Evolutionary conservation across 108 stramenopile species (phyloP).

Genomic region (Fragilariopsis cylindrus): DNA sequence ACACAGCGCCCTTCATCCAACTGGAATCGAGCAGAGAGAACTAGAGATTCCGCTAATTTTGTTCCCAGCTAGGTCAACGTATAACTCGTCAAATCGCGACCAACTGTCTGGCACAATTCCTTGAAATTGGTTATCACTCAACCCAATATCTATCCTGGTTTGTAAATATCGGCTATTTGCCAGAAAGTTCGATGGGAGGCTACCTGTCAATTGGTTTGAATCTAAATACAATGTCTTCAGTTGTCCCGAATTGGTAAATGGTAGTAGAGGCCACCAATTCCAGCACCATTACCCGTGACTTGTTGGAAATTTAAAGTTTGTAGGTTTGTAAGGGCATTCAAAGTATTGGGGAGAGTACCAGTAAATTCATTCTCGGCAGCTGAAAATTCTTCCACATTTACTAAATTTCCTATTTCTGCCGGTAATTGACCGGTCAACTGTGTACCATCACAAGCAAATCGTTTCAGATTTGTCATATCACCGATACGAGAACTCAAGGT

Average conservation of each 20-base stretch:
- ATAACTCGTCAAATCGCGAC: conserved; percentile 44
- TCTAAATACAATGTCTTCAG: conserved; percentile 45
- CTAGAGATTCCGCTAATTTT: conserved; percentile 33
- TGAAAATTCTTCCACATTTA: conserved; percentile 24
- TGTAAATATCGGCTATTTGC: conserved; percentile 27
- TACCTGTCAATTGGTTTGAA: conserved; percentile 51
- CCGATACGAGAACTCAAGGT: conserved; percentile 47
- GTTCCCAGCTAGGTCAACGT: conserved; percentile 48
- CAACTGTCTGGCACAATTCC: conserved; percentile 44
- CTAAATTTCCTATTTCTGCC: conserved; percentile 43
- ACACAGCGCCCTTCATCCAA: conserved; percentile 62
- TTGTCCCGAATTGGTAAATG: conserved; percentile 31
- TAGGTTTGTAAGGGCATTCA: conserved; percentile 37
- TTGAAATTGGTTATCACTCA: conserved; percentile 43
- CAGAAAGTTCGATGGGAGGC: conserved; percentile 47
- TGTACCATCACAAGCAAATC: conserved; percentile 52
- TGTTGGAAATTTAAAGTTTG: conserved; percentile 38
- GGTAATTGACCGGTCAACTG: conserved; percentile 49
- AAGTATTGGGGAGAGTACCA: conserved; percentile 49
- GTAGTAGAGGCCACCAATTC: conserved; percentile 33
- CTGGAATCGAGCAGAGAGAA: conserved; percentile 34
- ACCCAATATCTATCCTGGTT: conserved; percentile 27
- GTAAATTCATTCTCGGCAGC: conserved; percentile 50
- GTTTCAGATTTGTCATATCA: conserved; percentile 48
- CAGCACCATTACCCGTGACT: conserved; percentile 21